Evolutionary conservation across 805 yeast genomes (phyloP), one percentile per base, ranked within the genome.

Genomic region (Wickerhamiella sorbophila): DNA sequence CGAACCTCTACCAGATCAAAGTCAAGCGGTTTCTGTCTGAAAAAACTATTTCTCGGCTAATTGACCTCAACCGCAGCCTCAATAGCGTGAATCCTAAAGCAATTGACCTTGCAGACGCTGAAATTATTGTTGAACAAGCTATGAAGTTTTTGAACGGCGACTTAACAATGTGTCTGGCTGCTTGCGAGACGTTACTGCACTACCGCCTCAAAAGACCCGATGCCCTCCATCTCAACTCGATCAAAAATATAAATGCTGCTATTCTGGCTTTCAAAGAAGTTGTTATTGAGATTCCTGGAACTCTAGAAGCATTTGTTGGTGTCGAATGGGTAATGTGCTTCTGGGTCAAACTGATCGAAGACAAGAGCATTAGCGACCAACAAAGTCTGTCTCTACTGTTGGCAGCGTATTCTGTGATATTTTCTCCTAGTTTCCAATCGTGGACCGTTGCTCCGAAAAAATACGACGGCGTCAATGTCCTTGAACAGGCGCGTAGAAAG

Each of bases 191-290:
- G 3, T 16, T 31, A 3, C 20, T 33, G 6, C 21, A 24, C 5
- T 39, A 32, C 32, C 31, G 41, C 10, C 32, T 39, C 19, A 24
- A 29, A 12, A 4, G 15, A 15, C 41, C 41, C 15, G 29, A 24
- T 15, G 29, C 16, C 3, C 32, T 10, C 4, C 16, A 21, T 12
- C 37, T 39, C 14, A 39, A 39, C 18, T 8, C 14, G 4, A 4
- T 16, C 17, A 35, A 39, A 3, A 24, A 9, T 14, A 39, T 35
- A 3, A 16, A n/a, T 10, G 36, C 36, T 2, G 41, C 37, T 14
- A 21, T 12, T 4, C 6, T 4, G 17, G 41, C 41, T 3, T 39
- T 39, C 33, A 32, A 24, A 12, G n/a, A 15, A 5, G 36, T 31
- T 9, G 36, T 21, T 4, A 3, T 31, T 4, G 41, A 33, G 3